Percentiles rank a stretch among this genome's conserved stretches.
Evolutionary conservation across 768 basidiomycete species (phyloP).

Genomic region (Lanmaoa rubissima): DNA sequence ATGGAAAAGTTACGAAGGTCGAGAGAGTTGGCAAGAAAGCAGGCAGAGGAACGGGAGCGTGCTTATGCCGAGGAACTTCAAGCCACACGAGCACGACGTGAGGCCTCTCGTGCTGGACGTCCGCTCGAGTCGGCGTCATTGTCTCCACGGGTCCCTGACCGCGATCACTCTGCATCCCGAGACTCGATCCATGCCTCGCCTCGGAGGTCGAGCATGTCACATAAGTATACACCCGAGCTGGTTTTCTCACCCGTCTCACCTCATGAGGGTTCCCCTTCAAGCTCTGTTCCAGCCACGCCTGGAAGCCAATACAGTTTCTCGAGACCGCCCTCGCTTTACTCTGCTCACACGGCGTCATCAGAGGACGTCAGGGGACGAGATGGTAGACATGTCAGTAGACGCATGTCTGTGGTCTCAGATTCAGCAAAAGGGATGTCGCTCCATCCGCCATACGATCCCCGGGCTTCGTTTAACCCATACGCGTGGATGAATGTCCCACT

Average conservation of each 20-base stretch:
- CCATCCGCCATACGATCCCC: slow-evolving; percentile 28
- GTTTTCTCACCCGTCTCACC: slow-evolving; percentile 34
- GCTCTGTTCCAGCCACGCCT: slow-evolving; percentile 43
- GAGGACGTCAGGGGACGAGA: slow-evolving; percentile 50
- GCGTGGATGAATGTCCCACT: slow-evolving; percentile 21
- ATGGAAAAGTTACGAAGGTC: slow-evolving; percentile 53
- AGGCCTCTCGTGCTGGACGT: slow-evolving; percentile 51
- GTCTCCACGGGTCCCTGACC: slow-evolving; percentile 21
- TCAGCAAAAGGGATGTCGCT: slow-evolving; percentile 30
- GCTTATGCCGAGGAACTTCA: slow-evolving; percentile 57
- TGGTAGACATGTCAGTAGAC: slow-evolving; percentile 37
- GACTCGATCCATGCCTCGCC: slow-evolving; percentile 33
- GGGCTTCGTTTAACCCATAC: slow-evolving; percentile 28
- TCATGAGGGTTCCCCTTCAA: slow-evolving; percentile 48
- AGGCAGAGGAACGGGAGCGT: slow-evolving; percentile 52
- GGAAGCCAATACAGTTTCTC: slow-evolving; percentile 40
- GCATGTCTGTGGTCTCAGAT: slow-evolving; percentile 40
- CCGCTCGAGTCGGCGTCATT: slow-evolving; percentile 22
- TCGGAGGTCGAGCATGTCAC: slow-evolving; percentile 33
- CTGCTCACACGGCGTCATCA: slow-evolving; percentile 52
- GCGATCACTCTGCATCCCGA: slow-evolving; percentile 38
- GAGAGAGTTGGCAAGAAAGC: slow-evolving; percentile 29
- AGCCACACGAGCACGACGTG: slow-evolving; percentile 60
- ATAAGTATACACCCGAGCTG: slow-evolving; percentile 47
- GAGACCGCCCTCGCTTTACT: slow-evolving; percentile 56